These are phyloP conservation scores for Zygotorulaspora sp. DNA, from an alignment of 805 yeast species.

Conservation along the genomic window DNA sequence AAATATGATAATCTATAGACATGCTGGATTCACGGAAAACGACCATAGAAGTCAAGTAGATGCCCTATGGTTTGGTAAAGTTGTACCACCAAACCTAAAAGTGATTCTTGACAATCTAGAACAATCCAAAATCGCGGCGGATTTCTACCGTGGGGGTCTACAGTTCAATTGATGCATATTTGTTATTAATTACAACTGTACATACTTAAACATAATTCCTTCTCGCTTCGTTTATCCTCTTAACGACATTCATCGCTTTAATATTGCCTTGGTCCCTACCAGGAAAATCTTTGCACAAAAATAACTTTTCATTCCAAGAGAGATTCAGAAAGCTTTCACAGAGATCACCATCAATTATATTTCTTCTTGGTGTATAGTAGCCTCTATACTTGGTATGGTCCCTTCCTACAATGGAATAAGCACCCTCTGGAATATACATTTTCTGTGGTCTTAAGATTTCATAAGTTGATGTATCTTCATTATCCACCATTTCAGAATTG, in stretches of 20 bases:
- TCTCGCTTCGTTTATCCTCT: constrained; percentile 27
- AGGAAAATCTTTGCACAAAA: constrained; percentile 31
- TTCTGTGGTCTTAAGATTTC: constrained; percentile 5
- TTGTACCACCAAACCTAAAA: constrained; percentile 60
- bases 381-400: constrained; percentile 68
- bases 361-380: constrained; percentile 72
- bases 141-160: constrained; percentile 49
- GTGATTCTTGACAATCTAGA: constrained; percentile 58
- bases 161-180: constrained; percentile 6
- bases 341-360: constrained; percentile 84
- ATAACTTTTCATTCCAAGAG: constrained; percentile 20
- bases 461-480: constrained; percentile 26
- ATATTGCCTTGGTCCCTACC: too few species aligned
- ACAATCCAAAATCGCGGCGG: constrained; percentile 47
- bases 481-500: constrained; percentile 1
- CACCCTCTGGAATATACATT: constrained; percentile 25
- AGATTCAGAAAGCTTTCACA: constrained; percentile 50
- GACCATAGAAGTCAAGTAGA: constrained; percentile 17
- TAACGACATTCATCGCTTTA: constrained; percentile 31
- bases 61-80: constrained; percentile 73
- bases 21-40: constrained; percentile 29
- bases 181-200: too few species aligned
- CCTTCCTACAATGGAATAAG: constrained; percentile 50
- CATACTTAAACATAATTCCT: constrained; percentile 25
- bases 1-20: constrained; percentile 56